A percentile compares a stretch with the other conserved stretches of the same genome.
Conservation (phyloP, 75 land plant genomes). For the Cryptomeria japonica region DNA sequence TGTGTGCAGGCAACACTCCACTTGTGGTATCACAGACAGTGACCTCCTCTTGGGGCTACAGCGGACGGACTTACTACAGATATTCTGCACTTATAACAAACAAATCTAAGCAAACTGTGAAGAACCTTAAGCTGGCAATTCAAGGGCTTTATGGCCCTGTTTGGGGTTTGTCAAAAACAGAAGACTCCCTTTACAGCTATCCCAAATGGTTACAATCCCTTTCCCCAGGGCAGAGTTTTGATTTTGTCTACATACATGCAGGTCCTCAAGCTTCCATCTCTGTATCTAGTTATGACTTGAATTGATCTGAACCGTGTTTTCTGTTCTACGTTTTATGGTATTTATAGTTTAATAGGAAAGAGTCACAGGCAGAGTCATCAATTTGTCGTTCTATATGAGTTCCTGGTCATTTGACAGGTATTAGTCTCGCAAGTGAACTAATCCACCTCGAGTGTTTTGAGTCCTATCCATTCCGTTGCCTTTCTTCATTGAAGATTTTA, state of each 20-base stretch:
- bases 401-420: not conserved
- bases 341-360: conserved; percentile 27
- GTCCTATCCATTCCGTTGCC: not conserved
- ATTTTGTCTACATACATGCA: conserved; percentile 83
- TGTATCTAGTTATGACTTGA: conserved; percentile 54
- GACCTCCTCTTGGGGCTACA: conserved; percentile 60
- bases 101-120: conserved; percentile 54
- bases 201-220: conserved; percentile 68
- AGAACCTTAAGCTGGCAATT: conserved; percentile 45
- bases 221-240: conserved; percentile 61
- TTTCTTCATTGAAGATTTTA: not conserved
- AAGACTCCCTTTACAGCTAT: conserved; percentile 40
- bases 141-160: conserved; percentile 72
- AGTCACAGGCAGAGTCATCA: conserved; percentile 1
- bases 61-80: conserved; percentile 69
- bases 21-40: conserved; percentile 45
- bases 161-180: conserved; percentile 71
- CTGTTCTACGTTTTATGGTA: not conserved
- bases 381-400: not conserved
- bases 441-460: not conserved
- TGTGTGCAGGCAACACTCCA: conserved; percentile 7
- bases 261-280: conserved; percentile 46
- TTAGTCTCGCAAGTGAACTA: not conserved
- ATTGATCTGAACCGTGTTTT: conserved; percentile 9
- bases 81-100: conserved; percentile 63